phyloP scores from a whole-genome alignment of 2,329 filamentous ascomycete species.

The Cordyceps militaris region DNA sequence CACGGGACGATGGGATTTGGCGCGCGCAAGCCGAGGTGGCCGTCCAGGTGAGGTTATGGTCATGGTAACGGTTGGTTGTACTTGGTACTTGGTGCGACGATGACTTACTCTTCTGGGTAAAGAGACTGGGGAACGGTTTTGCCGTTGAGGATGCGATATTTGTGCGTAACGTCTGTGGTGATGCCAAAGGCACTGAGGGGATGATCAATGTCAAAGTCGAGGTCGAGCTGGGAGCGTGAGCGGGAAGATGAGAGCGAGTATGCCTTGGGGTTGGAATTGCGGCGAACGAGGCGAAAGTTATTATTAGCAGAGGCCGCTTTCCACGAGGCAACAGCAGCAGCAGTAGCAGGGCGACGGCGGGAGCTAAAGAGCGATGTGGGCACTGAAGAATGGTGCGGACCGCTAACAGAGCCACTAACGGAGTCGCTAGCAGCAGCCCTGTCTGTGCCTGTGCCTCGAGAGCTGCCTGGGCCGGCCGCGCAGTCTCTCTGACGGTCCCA shows the following conservation, averaged over 20 bases:
- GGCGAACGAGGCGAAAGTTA: too few species aligned
- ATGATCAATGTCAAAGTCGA: slow-evolving; percentile 18
- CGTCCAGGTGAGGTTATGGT: background rate
- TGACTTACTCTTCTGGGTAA: slow-evolving; percentile 15
- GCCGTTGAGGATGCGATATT: slow-evolving; percentile 26
- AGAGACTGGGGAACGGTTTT: slow-evolving; percentile 25
- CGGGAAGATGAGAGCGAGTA: slow-evolving; percentile 1
- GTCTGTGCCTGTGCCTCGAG: background rate
- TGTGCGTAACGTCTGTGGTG: slow-evolving; percentile 20
- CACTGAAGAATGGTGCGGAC: background rate
- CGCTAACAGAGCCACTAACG: background rate
- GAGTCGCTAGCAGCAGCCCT: background rate
- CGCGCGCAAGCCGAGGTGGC: background rate
- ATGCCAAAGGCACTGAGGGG: slow-evolving; percentile 25
- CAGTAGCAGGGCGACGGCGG: background rate
- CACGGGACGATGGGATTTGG: background rate
- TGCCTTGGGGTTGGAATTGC: slow-evolving; percentile 2
- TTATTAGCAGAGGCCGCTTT: background rate
- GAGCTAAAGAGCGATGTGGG: background rate
- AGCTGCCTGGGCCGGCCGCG: background rate
- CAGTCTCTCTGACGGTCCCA: slow-evolving; percentile 11
- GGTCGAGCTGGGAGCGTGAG: background rate
- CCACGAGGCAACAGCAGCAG: background rate
- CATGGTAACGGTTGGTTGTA: background rate
- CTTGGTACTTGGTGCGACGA: background rate